A percentile compares a stretch with the other conserved stretches of the same genome.
These are phyloP conservation scores for Tuber melanosporum DNA, from an alignment of 495 filamentous ascomycete genomes.

Conservation along the genomic window DNA sequence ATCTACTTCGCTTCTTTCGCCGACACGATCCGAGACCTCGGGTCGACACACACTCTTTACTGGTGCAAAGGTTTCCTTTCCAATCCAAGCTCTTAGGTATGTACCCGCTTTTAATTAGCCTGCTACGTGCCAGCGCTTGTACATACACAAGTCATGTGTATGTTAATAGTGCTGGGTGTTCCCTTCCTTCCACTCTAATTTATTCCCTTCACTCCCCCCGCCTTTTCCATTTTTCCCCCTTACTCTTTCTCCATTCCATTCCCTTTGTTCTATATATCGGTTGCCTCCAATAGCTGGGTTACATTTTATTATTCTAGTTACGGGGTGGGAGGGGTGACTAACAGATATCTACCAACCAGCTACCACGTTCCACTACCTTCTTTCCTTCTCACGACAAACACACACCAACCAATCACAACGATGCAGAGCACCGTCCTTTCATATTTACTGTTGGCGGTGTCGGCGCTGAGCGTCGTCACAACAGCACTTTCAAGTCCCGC, in stretches of 20 bases:
- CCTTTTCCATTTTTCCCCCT: not conserved
- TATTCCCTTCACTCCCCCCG: not conserved
- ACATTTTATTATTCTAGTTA: not conserved
- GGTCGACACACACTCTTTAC: not conserved
- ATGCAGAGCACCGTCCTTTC: conserved; percentile 38
- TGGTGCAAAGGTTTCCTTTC: not conserved
- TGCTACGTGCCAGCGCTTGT: not conserved
- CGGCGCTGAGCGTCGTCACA: conserved; percentile 38
- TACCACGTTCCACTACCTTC: not conserved
- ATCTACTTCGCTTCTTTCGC: not conserved
- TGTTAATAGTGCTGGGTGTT: not conserved
- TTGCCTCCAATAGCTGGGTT: not conserved
- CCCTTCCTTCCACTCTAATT: not conserved
- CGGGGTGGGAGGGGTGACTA: not conserved
- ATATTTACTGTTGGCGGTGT: conserved; percentile 28
- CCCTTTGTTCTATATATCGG: not conserved
- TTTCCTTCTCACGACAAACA: not conserved
- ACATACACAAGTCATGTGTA: not conserved
- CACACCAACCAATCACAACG: conserved; percentile 11
- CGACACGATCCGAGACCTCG: not conserved
- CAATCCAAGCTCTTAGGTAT: not conserved
- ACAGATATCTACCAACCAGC: not conserved
- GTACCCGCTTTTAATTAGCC: not conserved
- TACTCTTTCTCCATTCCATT: not conserved
- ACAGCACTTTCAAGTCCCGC: conserved; percentile 29